Base-by-base conservation (phyloP, 352 stramenopile genomes). In the Phytopythium mirpurense region DNA sequence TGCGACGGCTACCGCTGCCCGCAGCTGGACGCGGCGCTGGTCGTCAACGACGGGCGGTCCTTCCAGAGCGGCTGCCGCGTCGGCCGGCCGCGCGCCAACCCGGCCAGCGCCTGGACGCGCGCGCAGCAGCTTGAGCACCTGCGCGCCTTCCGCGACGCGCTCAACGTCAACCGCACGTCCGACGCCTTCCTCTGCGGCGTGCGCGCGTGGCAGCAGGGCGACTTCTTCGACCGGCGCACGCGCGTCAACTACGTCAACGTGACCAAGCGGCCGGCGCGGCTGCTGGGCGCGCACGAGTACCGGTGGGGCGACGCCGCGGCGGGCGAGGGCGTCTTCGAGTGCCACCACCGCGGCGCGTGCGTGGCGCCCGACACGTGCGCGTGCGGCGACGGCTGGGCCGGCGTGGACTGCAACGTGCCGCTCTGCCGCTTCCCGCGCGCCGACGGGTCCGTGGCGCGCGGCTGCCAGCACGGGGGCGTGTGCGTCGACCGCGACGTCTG, bases 201-300 rank as follows among this genome's bases (percentile, higher is more conserved):
- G 55, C 57, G 81, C 10, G 41, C 77, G 24, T 99, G 96, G 96
- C 56, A 86, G 29, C 85, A 99, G 73, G 96, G 95, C 14, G 86
- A 98, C 65, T 98, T 96, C 45, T 88, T 79, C 11, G 57, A 54
- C 2, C 86, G 95, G 5, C 62, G 85, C 32, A 67, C 83, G 7
- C 87, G 95, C 27, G 63, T 93, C 8, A 98, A 98, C 71, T 95
- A 93, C 65, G 81, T 95, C 47, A 98, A 98, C 66, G 96, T 97
- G 51, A 88, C 74, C n/a, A 41, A 41, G 46, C 31, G n/a, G 19
- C 46, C 38, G 1, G 29, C 29, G n/a, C n/a, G n/a, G n/a, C n/a
- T n/a, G n/a, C n/a, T n/a, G n/a, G n/a, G n/a, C n/a, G n/a, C n/a
- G n/a, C n/a, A n/a, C n/a, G n/a, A n/a, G n/a, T n/a, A n/a, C n/a